Evolutionary conservation across 2,329 filamentous ascomycete genomes (phyloP).

Genomic region (Fonsecaea erecta): DNA sequence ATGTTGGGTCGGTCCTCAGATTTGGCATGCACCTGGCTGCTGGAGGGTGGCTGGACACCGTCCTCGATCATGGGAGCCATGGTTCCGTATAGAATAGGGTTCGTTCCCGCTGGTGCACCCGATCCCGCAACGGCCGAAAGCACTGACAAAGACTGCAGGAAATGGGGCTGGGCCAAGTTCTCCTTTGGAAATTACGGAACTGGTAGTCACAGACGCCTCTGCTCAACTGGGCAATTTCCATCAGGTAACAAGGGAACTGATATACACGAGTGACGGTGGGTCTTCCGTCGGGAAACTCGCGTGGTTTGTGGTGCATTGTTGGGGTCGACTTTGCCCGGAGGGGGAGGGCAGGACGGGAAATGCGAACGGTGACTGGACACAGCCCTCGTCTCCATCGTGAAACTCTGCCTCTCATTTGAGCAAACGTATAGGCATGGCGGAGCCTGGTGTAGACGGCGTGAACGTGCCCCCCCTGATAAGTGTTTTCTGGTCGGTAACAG

Average conservation of each 20-base stretch:
- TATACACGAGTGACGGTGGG: conserved; percentile 13
- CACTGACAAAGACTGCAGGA: conserved; percentile 18
- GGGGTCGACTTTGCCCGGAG: conserved; percentile 2
- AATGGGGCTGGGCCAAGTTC: not conserved
- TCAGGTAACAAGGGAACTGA: conserved; percentile 5
- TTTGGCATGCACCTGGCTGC: conserved; percentile 47
- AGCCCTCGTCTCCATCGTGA: conserved; percentile 9
- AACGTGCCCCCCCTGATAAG: not conserved
- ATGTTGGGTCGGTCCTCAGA: conserved; percentile 37
- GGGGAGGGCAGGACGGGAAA: conserved; percentile 6
- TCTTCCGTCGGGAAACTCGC: conserved; percentile 26
- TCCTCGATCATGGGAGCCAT: conserved; percentile 38
- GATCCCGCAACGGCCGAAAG: not conserved
- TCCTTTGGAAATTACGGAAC: not conserved
- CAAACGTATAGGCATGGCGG: not conserved
- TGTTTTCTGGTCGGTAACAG: not conserved
- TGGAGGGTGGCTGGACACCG: conserved; percentile 27
- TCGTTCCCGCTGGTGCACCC: not conserved
- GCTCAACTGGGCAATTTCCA: not conserved
- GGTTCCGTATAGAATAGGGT: conserved; percentile 12
- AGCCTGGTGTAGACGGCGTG: not conserved
- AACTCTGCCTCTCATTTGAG: conserved; percentile 21
- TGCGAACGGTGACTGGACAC: conserved; percentile 5
- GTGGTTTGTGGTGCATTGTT: conserved; percentile 4
- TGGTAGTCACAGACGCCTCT: conserved; percentile 1